Conservation (phyloP, 495 filamentous ascomycete species). For the Penicillium alfredii region DNA sequence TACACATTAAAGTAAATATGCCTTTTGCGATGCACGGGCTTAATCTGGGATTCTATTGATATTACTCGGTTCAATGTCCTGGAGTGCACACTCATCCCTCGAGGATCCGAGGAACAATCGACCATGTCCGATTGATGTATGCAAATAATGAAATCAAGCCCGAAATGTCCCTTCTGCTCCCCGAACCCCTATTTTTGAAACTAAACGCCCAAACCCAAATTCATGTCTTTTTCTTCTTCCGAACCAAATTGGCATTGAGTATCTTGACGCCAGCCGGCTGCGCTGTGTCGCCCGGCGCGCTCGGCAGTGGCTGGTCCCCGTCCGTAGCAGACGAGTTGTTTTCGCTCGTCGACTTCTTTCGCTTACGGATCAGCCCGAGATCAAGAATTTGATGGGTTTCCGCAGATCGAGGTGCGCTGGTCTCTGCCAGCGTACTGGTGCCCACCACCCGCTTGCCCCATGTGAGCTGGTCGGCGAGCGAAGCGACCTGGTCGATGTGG, state of each 20-base stretch:
- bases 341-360: slow-evolving; percentile 41
- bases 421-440: slow-evolving; percentile 18
- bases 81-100: too few relatives aligned
- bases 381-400: slow-evolving; percentile 35
- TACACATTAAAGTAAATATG: too few relatives aligned
- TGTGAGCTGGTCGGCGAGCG: slow-evolving; percentile 45
- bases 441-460: slow-evolving; percentile 54
- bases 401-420: slow-evolving; percentile 24
- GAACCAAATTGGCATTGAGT: slow-evolving; percentile 51
- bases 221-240: slow-evolving; percentile 59
- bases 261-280: slow-evolving; percentile 47
- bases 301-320: slow-evolving; percentile 9
- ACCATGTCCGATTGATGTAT: too few relatives aligned
- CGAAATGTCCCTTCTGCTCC: too few relatives aligned
- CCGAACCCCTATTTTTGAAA: too few relatives aligned
- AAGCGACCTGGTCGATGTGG: slow-evolving; percentile 62
- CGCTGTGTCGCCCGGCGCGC: slow-evolving; percentile 19
- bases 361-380: slow-evolving; percentile 48
- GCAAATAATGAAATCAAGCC: too few relatives aligned
- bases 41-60: too few relatives aligned
- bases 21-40: too few relatives aligned
- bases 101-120: too few relatives aligned
- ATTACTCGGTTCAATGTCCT: too few relatives aligned
- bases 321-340: slow-evolving; percentile 7
- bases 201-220: too few relatives aligned